A percentile compares a stretch with the other conserved stretches of the same genome.
These are phyloP conservation scores for Xylaria sp. DNA, from an alignment of 2,329 filamentous ascomycete genomes.

Conservation along the genomic window DNA sequence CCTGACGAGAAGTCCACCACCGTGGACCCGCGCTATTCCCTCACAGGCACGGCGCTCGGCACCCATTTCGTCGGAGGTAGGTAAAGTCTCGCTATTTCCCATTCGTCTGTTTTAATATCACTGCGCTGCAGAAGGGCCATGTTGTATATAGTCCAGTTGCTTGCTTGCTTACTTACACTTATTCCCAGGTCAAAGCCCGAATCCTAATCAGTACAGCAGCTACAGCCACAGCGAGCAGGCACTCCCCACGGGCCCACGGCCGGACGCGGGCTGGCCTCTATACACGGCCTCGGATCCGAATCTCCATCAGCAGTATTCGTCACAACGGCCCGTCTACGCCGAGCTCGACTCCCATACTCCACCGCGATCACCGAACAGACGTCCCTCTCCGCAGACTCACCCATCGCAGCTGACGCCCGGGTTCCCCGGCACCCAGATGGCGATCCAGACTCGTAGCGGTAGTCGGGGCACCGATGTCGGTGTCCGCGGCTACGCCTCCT, in stretches of 20 bases:
- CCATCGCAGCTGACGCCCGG: slow-evolving; percentile 39
- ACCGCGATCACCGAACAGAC: not conserved
- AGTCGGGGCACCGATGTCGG: not conserved
- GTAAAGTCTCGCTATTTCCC: not conserved
- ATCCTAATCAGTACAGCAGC: not conserved
- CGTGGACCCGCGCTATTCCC: slow-evolving; percentile 16
- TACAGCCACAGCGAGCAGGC: not conserved
- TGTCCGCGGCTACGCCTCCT: not conserved
- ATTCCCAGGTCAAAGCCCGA: not conserved
- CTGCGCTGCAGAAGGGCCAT: not conserved
- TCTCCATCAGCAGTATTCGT: not conserved
- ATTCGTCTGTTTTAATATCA: not conserved
- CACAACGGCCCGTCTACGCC: slow-evolving; percentile 21
- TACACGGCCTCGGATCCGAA: not conserved
- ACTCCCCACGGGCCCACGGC: not conserved
- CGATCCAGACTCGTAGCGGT: slow-evolving; percentile 6
- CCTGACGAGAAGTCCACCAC: slow-evolving; percentile 30
- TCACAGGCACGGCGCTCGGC: slow-evolving; percentile 31
- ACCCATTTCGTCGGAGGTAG: slow-evolving; percentile 59
- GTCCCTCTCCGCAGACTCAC: slow-evolving; percentile 22
- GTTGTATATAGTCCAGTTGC: not conserved
- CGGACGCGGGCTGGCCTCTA: slow-evolving; percentile 28
- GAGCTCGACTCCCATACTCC: slow-evolving; percentile 39
- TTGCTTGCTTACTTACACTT: not conserved
- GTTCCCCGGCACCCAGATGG: slow-evolving; percentile 31